Base-by-base conservation (phyloP, 306 rosid species). In the Inga oerstediana region DNA sequence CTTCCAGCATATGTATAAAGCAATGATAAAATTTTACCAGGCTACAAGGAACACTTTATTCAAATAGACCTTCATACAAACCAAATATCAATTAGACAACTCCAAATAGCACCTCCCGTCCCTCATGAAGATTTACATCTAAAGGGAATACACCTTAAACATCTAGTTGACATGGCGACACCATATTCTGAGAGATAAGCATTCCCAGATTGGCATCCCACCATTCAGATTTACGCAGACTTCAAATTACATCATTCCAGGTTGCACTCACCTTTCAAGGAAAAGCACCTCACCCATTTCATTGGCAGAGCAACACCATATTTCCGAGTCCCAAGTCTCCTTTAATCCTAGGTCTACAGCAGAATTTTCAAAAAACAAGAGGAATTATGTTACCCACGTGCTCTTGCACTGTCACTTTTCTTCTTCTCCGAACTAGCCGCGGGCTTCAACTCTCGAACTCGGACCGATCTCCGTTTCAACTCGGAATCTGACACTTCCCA, bases 401-500 rank as follows among this genome's bases (percentile, higher is more conserved):
- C 66, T 10, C 66, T 2, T 59, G 15, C 27, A 24, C 27, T 24
- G 27, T 24, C 27, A 24, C 27, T 24, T 24, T 85, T 81, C 79
- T 35, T 75, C 22, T 32, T 64, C 32, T 44, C 58, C 72, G 15
- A 24, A 49, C 37, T 15, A 39, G 67, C 39, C n/a, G 52, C 43
- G 15, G 65, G 54, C 66, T 52, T 30, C 54, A 2, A n/a, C 22
- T 34, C 82, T 62, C 17, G 52, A 3, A 82, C 49, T 71, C 72
- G 59, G 64, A 19, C 83, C 44, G 35, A 59, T n/a, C 45, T 79
- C 81, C 45, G 72, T 41, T 45, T 69, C 69, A 46, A 59, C 77
- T 72, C 83, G n/a, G 83, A 72, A 22, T 48, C 87, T 17, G 74
- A 77, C 66, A 34, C 58, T 59, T 74, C 78, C 44, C 8, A 11